These are phyloP conservation scores for Anisodus tanguticus DNA, from an alignment of 257 asterid genomes.

Conservation along the genomic window DNA sequence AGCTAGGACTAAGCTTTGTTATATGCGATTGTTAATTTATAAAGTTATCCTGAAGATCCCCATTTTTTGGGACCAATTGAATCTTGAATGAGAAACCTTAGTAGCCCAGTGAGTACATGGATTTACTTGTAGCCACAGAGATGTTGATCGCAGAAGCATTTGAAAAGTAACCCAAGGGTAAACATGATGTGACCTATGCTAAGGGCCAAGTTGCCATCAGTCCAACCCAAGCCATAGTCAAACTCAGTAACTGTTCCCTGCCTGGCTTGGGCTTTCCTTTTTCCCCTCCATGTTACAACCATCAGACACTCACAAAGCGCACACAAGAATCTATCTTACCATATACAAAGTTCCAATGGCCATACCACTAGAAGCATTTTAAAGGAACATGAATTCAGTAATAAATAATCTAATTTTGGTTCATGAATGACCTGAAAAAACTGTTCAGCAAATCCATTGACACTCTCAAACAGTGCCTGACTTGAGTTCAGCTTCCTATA, in stretches of 20 bases:
- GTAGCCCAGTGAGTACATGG: neutral
- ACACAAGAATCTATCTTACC: neutral
- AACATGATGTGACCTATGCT: neutral
- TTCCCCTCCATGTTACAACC: neutral
- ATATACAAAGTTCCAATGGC: constrained; percentile 8
- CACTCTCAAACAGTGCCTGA: constrained; percentile 58
- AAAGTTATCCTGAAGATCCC: neutral
- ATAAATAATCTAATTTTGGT: constrained; percentile 5
- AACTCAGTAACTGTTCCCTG: neutral
- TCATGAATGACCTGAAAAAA: constrained; percentile 64
- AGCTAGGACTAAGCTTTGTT: neutral
- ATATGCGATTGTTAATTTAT: neutral
- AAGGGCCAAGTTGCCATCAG: neutral
- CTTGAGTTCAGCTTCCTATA: constrained; percentile 45
- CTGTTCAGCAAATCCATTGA: constrained; percentile 70
- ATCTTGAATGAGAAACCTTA: constrained; percentile 18
- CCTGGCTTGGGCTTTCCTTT: neutral
- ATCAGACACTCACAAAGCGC: constrained; percentile 3
- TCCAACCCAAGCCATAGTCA: neutral
- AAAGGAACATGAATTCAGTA: neutral
- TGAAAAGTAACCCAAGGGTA: neutral
- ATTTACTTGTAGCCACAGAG: neutral
- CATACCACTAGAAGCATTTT: neutral
- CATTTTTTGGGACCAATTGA: neutral
- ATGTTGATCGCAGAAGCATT: neutral